phyloP scores from a whole-genome alignment of 306 rosid species.

The Inga laurina region DNA sequence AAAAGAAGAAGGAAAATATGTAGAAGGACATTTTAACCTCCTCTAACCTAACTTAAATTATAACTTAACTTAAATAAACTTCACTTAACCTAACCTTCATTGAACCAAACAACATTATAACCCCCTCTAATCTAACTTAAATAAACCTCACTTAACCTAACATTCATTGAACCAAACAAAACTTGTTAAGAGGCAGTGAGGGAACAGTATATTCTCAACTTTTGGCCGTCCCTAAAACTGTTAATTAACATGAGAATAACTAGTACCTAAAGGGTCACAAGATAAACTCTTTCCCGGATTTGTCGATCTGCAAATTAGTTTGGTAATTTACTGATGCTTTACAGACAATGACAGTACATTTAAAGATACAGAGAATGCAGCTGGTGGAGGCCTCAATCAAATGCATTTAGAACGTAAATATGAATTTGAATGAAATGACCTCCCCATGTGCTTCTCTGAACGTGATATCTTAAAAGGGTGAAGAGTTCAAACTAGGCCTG shows the following conservation, averaged over 20 bases:
- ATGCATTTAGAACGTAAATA: slow-evolving; percentile 22
- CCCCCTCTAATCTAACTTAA: no score
- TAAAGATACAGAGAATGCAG: slow-evolving; percentile 18
- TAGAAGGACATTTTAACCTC: no score
- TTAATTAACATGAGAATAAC: background rate
- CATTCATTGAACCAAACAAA: no score
- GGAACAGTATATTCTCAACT: slow-evolving; percentile 19
- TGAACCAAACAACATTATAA: no score
- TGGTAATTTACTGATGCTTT: background rate
- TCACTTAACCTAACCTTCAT: no score
- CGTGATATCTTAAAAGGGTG: background rate
- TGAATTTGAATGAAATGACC: slow-evolving; percentile 27
- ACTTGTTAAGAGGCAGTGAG: background rate
- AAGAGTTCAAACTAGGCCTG: background rate
- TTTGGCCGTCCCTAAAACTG: background rate
- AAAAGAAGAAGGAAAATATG: no score
- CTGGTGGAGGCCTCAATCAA: slow-evolving; percentile 12
- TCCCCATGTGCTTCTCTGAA: slow-evolving; percentile 2
- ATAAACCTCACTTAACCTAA: no score
- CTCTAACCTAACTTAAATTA: no score
- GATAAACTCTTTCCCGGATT: background rate
- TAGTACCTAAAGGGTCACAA: slow-evolving; percentile 11
- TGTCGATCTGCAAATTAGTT: slow-evolving; percentile 22
- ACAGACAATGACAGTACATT: slow-evolving; percentile 19
- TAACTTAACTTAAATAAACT: no score